Evolutionary conservation across 1,284 basidiomycete species (phyloP).

Genomic region (Naganishia cerealis): DNA sequence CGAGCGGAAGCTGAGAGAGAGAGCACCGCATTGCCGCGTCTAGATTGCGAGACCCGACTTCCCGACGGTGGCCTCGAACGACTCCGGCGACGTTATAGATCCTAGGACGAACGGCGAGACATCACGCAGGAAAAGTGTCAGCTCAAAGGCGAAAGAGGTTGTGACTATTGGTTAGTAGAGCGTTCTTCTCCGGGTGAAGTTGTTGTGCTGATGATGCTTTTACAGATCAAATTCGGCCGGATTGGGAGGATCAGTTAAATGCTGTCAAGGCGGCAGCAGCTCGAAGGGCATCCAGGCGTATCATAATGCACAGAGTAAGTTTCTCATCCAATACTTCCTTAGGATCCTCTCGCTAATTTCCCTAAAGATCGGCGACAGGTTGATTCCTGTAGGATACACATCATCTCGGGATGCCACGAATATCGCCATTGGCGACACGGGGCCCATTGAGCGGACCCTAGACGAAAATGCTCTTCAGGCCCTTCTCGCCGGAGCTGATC

Average conservation of each 20-base stretch:
- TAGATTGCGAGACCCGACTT: conserved; percentile 30
- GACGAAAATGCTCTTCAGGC: conserved; percentile 31
- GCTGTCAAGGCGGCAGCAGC: conserved; percentile 82
- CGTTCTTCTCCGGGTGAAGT: neutral
- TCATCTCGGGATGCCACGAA: conserved; percentile 49
- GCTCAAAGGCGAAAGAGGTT: conserved; percentile 64
- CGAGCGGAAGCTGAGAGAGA: neutral
- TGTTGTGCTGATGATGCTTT: neutral
- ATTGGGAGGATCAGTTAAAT: conserved; percentile 90
- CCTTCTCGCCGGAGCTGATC: conserved; percentile 26
- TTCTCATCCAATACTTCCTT: neutral
- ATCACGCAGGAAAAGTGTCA: conserved; percentile 55
- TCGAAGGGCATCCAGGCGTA: conserved; percentile 86
- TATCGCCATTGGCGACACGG: conserved; percentile 58
- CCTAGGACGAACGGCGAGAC: conserved; percentile 39
- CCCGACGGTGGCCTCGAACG: conserved; percentile 15
- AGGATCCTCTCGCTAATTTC: neutral
- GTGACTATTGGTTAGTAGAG: conserved; percentile 74
- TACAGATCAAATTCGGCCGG: conserved; percentile 84
- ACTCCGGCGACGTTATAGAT: conserved; percentile 27
- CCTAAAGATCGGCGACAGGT: conserved; percentile 78
- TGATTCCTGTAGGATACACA: conserved; percentile 94
- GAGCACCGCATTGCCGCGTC: neutral
- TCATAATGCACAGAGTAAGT: conserved; percentile 85
- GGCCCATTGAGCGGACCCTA: conserved; percentile 38